Base-by-base conservation (phyloP, 441 rosid genomes). In the Pelargonium fulgidum region DNA sequence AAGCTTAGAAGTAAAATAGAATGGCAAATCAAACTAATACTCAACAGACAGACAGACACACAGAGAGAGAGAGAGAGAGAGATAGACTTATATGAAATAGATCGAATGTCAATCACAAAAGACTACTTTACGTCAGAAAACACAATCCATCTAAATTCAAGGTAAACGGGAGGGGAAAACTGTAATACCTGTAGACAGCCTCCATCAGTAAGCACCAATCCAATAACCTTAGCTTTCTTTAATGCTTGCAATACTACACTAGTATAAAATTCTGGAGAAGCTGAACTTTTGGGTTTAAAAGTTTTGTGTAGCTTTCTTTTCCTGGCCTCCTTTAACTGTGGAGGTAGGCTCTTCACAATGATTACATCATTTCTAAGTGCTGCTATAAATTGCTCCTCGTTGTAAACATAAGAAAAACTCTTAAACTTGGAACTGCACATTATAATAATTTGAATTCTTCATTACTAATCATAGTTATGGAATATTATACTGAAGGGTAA, bases 401-500 rank as follows among this genome's bases (percentile, higher is more conserved):
- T 71, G 69, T 71, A 71, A 26, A 71, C 13, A 59, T 71, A 71
- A 7, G 74, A 65, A 65, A 71, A 71, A 47, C 74, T 71, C 69
- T 62, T 58, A 65, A 64, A 71, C 69, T 71, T 66, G 54, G 44
- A 33, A 47, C 74, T 71, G 69, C 69, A 71, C 56, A 41, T n/a
- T 44, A 50, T 50, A 22, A 26, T n/a, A 19, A 24, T 14, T 52
- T 22, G 20, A 52, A n/a, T n/a, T 52, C 19, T 14, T 52, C 17
- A 52, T 52, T 14, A 5, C 1, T 12, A 5, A 45, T 11, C n/a
- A 13, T 1, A 11, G 50, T 14, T 45, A 11, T 13, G n/a, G 12
- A 9, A 45, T 45, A 45, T 45, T 45, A 4, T 13, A n/a, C 14
- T 7, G 59, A n/a, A 52, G 59, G 54, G 11, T 47, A 52, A 52